phyloP scores from a whole-genome alignment of 2,329 filamentous ascomycete genomes.

The Pseudohalonectria lignicola region DNA sequence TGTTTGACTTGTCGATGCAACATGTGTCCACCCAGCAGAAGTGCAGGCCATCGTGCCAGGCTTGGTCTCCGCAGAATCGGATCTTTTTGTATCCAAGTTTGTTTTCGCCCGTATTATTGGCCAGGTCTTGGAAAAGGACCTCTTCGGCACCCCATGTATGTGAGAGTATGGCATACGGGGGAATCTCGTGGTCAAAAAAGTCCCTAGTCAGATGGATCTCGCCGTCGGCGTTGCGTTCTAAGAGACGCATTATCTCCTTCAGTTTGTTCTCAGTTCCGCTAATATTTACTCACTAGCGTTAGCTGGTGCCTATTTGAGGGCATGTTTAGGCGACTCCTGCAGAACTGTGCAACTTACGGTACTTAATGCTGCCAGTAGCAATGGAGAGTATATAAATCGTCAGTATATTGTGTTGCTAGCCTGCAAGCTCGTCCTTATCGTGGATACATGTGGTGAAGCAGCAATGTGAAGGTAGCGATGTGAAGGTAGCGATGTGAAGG shows the following conservation, averaged over 20 bases:
- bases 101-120: not conserved
- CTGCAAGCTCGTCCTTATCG: not conserved
- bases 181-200: not conserved
- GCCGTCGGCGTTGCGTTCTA: not conserved
- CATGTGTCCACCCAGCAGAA: conserved; percentile 3
- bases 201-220: not conserved
- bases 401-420: too few species aligned
- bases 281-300: not conserved
- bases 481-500: not conserved
- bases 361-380: not conserved
- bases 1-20: conserved; percentile 3
- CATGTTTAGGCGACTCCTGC: not conserved
- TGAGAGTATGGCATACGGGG: not conserved
- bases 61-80: not conserved
- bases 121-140: not conserved
- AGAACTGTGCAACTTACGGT: not conserved
- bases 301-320: not conserved
- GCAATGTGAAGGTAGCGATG: not conserved
- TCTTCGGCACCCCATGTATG: not conserved
- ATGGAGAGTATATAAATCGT: too few species aligned
- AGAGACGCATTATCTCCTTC: not conserved
- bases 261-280: not conserved
- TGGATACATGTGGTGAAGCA: not conserved
- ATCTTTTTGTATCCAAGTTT: conserved; percentile 1
- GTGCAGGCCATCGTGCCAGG: not conserved